Evolutionary conservation across 345 rosid genomes (phyloP), one percentile per base, ranked within the genome.

Genomic region (Gossypium ekmanianum): DNA sequence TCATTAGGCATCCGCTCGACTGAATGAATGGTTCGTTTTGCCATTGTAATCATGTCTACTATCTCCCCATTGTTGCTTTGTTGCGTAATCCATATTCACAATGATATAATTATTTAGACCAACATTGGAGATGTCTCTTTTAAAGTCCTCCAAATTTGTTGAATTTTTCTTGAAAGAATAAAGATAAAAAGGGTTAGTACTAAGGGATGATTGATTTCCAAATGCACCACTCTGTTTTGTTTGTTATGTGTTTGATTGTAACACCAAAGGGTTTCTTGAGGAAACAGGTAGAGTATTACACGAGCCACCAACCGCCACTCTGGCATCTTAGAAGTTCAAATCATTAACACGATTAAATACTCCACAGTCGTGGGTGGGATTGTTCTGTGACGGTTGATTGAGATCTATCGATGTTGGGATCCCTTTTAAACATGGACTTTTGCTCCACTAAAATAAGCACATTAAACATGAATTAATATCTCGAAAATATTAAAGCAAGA

Each of bases 1-100:
- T 29, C 34, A 29, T 29, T 3, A 29, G 48, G 86, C 66, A 24
- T 84, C 86, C 12, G 77, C 55, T 7, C 61, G 69, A 71, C 81
- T 70, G 56, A 83, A 89, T 29, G 85, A 22, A 79, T 68, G 65
- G 58, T 67, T 83, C 47, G 72, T 44, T 76, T 68, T 71, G 34
- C 66, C 71, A 62, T 76, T 74, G 77, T 70, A 80, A 77, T 61
- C 74, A 41, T 63, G 85, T 48, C 66, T 76, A 62, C 78, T 84
- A 71, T 90, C 92, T 71, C 81, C 87, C 91, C 88, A 85, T 58
- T 75, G 76, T 48, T 79, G 87, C 59, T 75, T 87, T 11, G 82
- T 78, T 73, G 77, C 66, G 43, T 79, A 79, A 75, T 71, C 83
- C 50, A 75, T 75, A 79, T 72, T 82, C 62, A 54, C 88, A 79